Evolutionary conservation across 306 rosid species (phyloP), one percentile per base, ranked within the genome.

Genomic region (Sophora flavescens): DNA sequence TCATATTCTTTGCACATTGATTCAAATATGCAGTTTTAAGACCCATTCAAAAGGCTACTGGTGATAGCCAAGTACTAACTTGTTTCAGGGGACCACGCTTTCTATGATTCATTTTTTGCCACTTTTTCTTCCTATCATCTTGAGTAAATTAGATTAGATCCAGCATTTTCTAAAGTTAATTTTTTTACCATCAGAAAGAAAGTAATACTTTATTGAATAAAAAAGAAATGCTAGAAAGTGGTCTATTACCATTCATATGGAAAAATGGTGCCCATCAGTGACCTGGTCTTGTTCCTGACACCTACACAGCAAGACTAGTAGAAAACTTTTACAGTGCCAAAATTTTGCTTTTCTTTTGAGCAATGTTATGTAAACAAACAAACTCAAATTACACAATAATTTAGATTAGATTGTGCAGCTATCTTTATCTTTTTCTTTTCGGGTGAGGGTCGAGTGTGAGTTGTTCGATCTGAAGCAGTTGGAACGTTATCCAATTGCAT

Each of bases 401-500:
- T 68, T 47, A n/a, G 44, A 22, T 68, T 68, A 52, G 32, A 30
- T 63, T 16, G 17, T 61, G 62, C 17, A 50, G 48, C 36, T 12
- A 5, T 44, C 60, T 39, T 52, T 74, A 22, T 35, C 16, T 33
- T 65, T 79, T 68, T 6, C 50, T 11, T 30, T 47, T 50, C 56
- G 52, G 48, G 35, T 11, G 65, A 48, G 62, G 68, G 26, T 59
- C 15, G 47, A 76, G 78, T 35, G 70, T 47, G 15, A 11, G 41
- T 30, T 47, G 75, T 82, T 67, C 30, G 72, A 78, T 81, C 59
- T 35, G 60, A 66, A 67, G 84, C 60, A 73, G 85, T 77, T 84
- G 74, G 68, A 78, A 62, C 47, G 57, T 59, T 56, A 33, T 54
- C 80, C 69, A 80, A 76, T 78, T 76, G 58, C 47, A 68, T 44